phyloP scores from a whole-genome alignment of 805 yeast species.

The Candida piceae region DNA sequence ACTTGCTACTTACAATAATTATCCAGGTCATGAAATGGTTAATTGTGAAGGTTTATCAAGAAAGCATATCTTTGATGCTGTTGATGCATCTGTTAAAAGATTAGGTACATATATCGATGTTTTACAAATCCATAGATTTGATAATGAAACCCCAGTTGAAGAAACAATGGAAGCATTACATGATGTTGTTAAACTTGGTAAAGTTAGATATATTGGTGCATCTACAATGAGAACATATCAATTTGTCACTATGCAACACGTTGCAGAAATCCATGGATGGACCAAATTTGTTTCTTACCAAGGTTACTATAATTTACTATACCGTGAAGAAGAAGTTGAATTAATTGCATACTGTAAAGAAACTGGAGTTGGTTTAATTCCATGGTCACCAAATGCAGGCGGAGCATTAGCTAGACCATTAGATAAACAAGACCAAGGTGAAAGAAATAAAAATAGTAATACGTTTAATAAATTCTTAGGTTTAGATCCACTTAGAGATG shows the following conservation, averaged over 20 bases:
- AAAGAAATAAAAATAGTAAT: not conserved
- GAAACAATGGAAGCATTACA: conserved; percentile 56
- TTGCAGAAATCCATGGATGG: conserved; percentile 56
- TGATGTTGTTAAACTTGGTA: conserved; percentile 43
- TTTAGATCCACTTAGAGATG: conserved; percentile 13
- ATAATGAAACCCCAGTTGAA: conserved; percentile 40
- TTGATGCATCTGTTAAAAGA: conserved; percentile 36
- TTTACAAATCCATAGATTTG: conserved; percentile 53
- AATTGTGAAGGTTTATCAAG: conserved; percentile 39
- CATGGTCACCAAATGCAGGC: conserved; percentile 58
- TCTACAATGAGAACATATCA: conserved; percentile 55
- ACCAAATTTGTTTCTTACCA: conserved; percentile 56
- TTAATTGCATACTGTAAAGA: conserved; percentile 49
- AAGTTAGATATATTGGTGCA: conserved; percentile 55
- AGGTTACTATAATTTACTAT: conserved; percentile 48
- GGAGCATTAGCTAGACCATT: conserved; percentile 51
- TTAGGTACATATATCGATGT: conserved; percentile 52
- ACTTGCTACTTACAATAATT: conserved; percentile 40
- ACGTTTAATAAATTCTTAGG: no score
- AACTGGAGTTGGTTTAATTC: conserved; percentile 50
- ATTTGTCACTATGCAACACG: conserved; percentile 47
- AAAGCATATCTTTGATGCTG: conserved; percentile 43
- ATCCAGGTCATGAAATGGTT: conserved; percentile 17
- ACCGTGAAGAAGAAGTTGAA: conserved; percentile 63
- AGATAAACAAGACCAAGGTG: conserved; percentile 4